Conservation (phyloP, 2,329 filamentous ascomycete species). For the Graphilbum sp. region DNA sequence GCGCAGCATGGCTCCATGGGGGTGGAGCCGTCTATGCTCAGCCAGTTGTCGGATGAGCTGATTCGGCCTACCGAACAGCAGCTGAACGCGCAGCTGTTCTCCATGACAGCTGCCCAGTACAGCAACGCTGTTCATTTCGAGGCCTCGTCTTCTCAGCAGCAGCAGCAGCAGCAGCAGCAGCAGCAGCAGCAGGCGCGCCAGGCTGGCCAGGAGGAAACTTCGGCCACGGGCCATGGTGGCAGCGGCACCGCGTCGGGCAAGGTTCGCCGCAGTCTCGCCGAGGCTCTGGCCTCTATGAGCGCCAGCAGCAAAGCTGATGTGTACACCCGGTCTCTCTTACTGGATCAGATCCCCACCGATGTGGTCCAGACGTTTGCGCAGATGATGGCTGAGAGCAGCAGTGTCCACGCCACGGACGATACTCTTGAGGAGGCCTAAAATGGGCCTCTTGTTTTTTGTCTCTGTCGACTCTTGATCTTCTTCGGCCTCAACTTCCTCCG, state of each 20-base stretch:
- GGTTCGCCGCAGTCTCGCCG: constrained; percentile 58
- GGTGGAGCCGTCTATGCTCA: constrained; percentile 43
- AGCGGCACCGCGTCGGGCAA: constrained; percentile 36
- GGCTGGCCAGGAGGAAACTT: constrained; percentile 26
- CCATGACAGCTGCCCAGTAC: constrained; percentile 74
- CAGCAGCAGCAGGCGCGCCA: not conserved
- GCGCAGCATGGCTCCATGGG: constrained; percentile 14
- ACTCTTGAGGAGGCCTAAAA: not conserved
- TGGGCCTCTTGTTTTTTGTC: constrained; percentile 14
- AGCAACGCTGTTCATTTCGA: constrained; percentile 65
- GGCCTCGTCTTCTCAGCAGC: not conserved
- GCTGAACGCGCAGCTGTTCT: constrained; percentile 75
- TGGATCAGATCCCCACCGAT: constrained; percentile 84
- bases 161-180: not conserved
- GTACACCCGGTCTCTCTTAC: constrained; percentile 81
- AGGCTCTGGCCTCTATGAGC: constrained; percentile 68
- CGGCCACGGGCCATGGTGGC: constrained; percentile 6
- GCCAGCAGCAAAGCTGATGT: constrained; percentile 66
- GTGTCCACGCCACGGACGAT: not conserved
- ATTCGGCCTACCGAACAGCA: constrained; percentile 69
- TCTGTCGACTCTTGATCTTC: not conserved
- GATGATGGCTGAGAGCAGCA: constrained; percentile 66
- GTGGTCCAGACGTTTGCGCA: constrained; percentile 86
- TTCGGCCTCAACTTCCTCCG: not conserved
- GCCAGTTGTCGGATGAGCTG: constrained; percentile 50